Percentiles rank a stretch among this genome's conserved stretches.
Conservation (phyloP, 306 rosid species). For the Argentina anserina region DNA sequence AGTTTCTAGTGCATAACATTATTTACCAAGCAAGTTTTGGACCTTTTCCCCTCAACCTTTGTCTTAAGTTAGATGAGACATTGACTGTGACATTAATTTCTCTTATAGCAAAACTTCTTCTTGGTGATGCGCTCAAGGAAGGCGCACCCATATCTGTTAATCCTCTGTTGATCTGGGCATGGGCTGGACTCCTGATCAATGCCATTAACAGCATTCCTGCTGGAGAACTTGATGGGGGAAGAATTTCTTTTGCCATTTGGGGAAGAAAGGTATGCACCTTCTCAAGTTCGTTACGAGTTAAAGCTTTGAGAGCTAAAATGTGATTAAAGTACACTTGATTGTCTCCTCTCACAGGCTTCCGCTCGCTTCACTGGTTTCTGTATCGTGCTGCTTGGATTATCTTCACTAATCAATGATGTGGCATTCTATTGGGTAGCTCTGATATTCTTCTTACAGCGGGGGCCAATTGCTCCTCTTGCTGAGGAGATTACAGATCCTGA, state of each 20-base stretch:
- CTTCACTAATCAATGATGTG: constrained; percentile 77
- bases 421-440: constrained; percentile 97
- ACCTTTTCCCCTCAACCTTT: not conserved
- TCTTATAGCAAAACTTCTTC: constrained; percentile 76
- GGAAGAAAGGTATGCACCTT: constrained; percentile 82
- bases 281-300: constrained; percentile 8
- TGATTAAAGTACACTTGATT: not conserved
- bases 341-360: constrained; percentile 60
- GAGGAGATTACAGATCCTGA: constrained; percentile 90
- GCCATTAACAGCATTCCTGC: constrained; percentile 98
- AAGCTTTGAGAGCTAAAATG: constrained; percentile 1
- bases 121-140: constrained; percentile 80
- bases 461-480: constrained; percentile 92
- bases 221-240: constrained; percentile 96
- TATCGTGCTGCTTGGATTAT: constrained; percentile 69
- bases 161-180: constrained; percentile 96
- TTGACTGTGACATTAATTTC: constrained; percentile 16
- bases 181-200: constrained; percentile 98
- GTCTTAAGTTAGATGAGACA: constrained; percentile 18
- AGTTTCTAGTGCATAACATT: not conserved
- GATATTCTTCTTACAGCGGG: constrained; percentile 88
- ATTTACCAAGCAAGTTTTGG: not conserved
- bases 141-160: constrained; percentile 83
- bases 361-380: constrained; percentile 70
- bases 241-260: constrained; percentile 85